phyloP scores from a whole-genome alignment of 2,329 filamentous ascomycete genomes.

The Rachicladosporium sp. region DNA sequence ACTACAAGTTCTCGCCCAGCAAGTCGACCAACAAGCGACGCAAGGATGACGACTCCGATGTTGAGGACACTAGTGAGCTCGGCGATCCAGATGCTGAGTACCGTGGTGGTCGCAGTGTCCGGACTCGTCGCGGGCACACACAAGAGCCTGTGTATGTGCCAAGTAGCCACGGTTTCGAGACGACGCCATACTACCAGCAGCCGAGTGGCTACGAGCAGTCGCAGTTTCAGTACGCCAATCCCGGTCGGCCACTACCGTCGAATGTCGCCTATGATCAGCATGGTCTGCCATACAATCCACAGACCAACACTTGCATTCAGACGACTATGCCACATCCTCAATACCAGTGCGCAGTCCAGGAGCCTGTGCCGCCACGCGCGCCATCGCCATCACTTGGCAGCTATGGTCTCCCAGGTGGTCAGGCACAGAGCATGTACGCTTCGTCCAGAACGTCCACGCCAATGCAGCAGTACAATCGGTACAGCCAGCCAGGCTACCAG shows the following conservation, averaged over 20 bases:
- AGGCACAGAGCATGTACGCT: conserved; percentile 18
- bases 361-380: conserved; percentile 14
- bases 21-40: conserved; percentile 49
- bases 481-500: conserved; percentile 14
- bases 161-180: conserved; percentile 18
- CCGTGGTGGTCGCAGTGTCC: conserved; percentile 15
- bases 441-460: conserved; percentile 18
- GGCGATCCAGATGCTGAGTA: conserved; percentile 25
- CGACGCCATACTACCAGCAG: conserved; percentile 22
- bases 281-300: conserved; percentile 18
- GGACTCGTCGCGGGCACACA: conserved; percentile 12
- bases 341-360: conserved; percentile 16
- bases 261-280: conserved; percentile 19
- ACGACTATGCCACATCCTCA: conserved; percentile 10
- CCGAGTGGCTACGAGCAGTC: conserved; percentile 15
- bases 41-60: conserved; percentile 22
- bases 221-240: conserved; percentile 18
- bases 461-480: conserved; percentile 18
- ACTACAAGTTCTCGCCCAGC: conserved; percentile 86
- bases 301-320: conserved; percentile 17
- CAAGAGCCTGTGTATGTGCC: conserved; percentile 14
- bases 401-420: conserved; percentile 22
- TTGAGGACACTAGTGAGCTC: conserved; percentile 21
- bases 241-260: conserved; percentile 17
- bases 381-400: conserved; percentile 19